Evolutionary conservation across 768 basidiomycete genomes (phyloP).

Genomic region (Lentinula guzmanii): DNA sequence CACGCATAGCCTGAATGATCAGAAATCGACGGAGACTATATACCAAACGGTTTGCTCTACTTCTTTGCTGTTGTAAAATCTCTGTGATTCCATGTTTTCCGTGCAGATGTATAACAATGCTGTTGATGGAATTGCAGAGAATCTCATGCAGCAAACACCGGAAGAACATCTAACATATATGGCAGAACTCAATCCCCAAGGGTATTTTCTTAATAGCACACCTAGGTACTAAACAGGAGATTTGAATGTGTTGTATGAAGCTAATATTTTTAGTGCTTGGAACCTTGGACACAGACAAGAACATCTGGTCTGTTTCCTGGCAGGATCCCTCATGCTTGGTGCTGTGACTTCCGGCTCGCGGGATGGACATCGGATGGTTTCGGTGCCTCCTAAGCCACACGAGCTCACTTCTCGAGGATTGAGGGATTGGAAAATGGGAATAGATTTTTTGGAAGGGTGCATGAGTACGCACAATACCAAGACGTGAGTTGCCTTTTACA

Average conservation of each 20-base stretch:
- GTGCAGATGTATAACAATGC: slow-evolving; percentile 67
- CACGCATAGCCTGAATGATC: not conserved
- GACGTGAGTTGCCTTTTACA: slow-evolving; percentile 20
- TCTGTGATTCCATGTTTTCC: not conserved
- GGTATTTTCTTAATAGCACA: not conserved
- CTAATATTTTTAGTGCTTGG: slow-evolving; percentile 17
- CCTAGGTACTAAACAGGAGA: not conserved
- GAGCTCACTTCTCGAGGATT: slow-evolving; percentile 36
- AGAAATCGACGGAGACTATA: not conserved
- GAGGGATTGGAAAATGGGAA: slow-evolving; percentile 59
- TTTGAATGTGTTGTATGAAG: slow-evolving; percentile 15
- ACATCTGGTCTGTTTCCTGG: slow-evolving; percentile 79
- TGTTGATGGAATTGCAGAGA: slow-evolving; percentile 59
- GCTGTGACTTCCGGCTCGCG: slow-evolving; percentile 44
- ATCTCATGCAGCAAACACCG: slow-evolving; percentile 49
- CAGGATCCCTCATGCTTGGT: slow-evolving; percentile 72
- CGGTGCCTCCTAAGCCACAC: slow-evolving; percentile 39
- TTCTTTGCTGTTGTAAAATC: not conserved
- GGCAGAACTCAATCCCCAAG: slow-evolving; percentile 41
- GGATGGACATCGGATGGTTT: slow-evolving; percentile 28
- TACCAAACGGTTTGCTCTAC: not conserved
- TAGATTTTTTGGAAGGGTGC: slow-evolving; percentile 62
- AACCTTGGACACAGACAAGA: slow-evolving; percentile 65
- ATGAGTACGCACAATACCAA: slow-evolving; percentile 58
- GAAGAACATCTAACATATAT: slow-evolving; percentile 51